Evolutionary conservation across 1,284 basidiomycete species (phyloP).

Genomic region (Cutaneotrichosporon mucoides): DNA sequence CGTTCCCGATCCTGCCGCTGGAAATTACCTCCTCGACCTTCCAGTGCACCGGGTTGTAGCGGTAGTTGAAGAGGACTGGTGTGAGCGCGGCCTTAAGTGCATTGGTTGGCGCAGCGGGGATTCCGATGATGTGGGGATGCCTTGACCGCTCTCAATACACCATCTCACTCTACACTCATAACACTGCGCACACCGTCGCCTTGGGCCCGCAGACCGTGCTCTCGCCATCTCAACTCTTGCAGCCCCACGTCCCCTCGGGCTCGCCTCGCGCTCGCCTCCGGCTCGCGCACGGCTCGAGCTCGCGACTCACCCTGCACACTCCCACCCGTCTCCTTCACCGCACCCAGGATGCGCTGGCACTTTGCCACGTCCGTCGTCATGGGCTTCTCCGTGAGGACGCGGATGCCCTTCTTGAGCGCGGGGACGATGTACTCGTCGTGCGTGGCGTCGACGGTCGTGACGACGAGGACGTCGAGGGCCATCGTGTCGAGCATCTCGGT

Average conservation of each 20-base stretch:
- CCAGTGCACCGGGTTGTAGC: constrained; percentile 59
- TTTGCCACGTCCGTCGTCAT: constrained; percentile 59
- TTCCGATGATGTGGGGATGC: too few relatives aligned
- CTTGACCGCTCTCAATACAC: too few relatives aligned
- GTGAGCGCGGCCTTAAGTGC: neutral
- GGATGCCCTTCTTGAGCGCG: constrained; percentile 39
- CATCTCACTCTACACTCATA: too few relatives aligned
- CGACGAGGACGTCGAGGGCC: constrained; percentile 54
- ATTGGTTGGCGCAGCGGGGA: too few relatives aligned
- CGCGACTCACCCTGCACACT: constrained; percentile 45
- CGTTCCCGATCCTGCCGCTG: constrained; percentile 55
- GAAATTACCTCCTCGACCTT: constrained; percentile 56
- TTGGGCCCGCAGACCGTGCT: too few relatives aligned
- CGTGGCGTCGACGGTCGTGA: constrained; percentile 57
- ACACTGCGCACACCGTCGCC: too few relatives aligned
- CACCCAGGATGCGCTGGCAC: constrained; percentile 53
- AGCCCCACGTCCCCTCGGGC: too few relatives aligned
- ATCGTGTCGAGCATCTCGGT: constrained; percentile 54
- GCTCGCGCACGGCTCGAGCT: too few relatives aligned
- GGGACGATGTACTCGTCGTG: constrained; percentile 55
- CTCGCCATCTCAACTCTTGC: too few relatives aligned
- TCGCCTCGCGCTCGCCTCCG: too few relatives aligned
- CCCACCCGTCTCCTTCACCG: constrained; percentile 49
- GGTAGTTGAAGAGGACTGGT: constrained; percentile 46
- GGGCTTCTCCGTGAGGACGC: constrained; percentile 57